Percentiles rank a stretch among this genome's conserved stretches.
Evolutionary conservation across 108 stramenopile genomes (phyloP).

Genomic region (Cyclotella kingstonii): DNA sequence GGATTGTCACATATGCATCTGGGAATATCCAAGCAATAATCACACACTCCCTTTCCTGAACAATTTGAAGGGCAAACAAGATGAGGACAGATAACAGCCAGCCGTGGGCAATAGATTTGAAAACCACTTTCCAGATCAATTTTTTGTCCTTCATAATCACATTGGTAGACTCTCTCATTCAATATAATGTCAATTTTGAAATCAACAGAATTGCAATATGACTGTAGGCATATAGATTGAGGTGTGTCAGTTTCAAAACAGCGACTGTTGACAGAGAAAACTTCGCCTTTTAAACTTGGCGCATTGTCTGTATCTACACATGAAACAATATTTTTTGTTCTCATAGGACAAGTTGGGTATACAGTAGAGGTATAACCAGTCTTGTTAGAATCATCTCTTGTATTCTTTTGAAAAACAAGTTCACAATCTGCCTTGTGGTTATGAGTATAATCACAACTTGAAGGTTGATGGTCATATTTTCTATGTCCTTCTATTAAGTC

Average conservation of each 20-base stretch:
- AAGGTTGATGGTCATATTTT: conserved; percentile 18
- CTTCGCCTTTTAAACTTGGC: conserved; percentile 24
- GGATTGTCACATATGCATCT: conserved; percentile 38
- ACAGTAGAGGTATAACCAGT: not conserved
- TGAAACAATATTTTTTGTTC: conserved; percentile 30
- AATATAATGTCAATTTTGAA: conserved; percentile 45
- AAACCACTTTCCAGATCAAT: conserved; percentile 32
- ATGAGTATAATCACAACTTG: conserved; percentile 49
- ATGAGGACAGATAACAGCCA: conserved; percentile 44
- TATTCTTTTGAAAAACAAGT: not conserved
- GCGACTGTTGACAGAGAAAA: conserved; percentile 35
- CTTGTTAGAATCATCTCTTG: not conserved
- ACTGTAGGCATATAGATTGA: conserved; percentile 38
- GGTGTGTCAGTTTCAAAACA: conserved; percentile 39
- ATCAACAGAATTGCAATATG: conserved; percentile 44
- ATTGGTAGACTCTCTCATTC: conserved; percentile 32
- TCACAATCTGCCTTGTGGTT: conserved; percentile 47
- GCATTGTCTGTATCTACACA: conserved; percentile 27
- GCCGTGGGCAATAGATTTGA: conserved; percentile 27
- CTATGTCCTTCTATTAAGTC: conserved; percentile 10
- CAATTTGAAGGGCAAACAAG: conserved; percentile 45
- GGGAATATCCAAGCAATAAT: conserved; percentile 39
- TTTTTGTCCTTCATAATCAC: conserved; percentile 48
- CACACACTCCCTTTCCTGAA: conserved; percentile 46
- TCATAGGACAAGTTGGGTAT: conserved; percentile 24